Percentiles rank a stretch among this genome's conserved stretches.
These are phyloP conservation scores for Cyberlindnera nakhonratchasimensis DNA, from an alignment of 805 yeast species.

Conservation along the genomic window DNA sequence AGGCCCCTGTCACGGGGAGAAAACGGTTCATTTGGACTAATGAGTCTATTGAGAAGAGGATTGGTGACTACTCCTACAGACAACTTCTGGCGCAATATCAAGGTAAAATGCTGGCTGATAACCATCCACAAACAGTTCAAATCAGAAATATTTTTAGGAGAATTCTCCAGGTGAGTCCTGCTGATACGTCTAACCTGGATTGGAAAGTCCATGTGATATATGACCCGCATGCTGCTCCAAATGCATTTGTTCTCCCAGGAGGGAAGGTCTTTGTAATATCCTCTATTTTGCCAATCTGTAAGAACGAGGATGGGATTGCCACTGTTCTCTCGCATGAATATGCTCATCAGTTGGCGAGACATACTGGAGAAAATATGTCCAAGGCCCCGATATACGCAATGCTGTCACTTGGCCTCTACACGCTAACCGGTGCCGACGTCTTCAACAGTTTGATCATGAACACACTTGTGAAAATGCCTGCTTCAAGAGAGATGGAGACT, in stretches of 20 bases:
- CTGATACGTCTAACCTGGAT: constrained; percentile 34
- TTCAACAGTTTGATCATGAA: constrained; percentile 51
- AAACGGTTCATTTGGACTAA: constrained; percentile 70
- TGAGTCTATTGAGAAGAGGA: constrained; percentile 52
- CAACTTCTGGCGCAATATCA: constrained; percentile 56
- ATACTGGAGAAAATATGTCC: constrained; percentile 79
- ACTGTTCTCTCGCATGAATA: constrained; percentile 92
- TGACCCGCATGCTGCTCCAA: constrained; percentile 74
- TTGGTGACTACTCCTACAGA: constrained; percentile 63
- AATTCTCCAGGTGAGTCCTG: constrained; percentile 55
- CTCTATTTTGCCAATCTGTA: constrained; percentile 72
- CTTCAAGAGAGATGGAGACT: constrained; percentile 89
- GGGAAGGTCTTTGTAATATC: constrained; percentile 92
- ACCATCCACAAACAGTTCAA: constrained; percentile 54
- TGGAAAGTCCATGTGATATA: constrained; percentile 85
- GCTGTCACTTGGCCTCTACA: constrained; percentile 49
- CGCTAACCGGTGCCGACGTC: constrained; percentile 56
- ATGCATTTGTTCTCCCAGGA: constrained; percentile 94
- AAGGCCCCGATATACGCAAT: constrained; percentile 67
- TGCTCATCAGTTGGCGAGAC: constrained; percentile 92
- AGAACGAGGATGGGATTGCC: constrained; percentile 88
- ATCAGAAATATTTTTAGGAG: constrained; percentile 63
- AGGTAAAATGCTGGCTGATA: constrained; percentile 52
- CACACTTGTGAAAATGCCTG: constrained; percentile 69
- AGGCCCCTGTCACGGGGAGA: constrained; percentile 80